A percentile compares a stretch with the other conserved stretches of the same genome.
Evolutionary conservation across 2,329 filamentous ascomycete genomes (phyloP).

Genomic region (Emergomyces orientalis): DNA sequence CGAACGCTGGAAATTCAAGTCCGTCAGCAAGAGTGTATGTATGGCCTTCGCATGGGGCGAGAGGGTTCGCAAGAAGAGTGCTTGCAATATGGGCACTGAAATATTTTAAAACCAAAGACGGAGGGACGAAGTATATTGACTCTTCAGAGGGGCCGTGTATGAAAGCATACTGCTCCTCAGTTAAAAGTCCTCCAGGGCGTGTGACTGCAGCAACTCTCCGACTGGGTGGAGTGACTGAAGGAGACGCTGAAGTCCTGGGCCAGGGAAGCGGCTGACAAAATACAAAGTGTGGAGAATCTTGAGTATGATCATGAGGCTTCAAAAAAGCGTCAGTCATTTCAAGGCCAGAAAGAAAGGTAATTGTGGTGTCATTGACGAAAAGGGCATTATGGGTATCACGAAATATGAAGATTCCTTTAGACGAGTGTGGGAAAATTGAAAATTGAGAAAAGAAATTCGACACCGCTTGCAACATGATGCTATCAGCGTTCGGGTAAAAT

Average conservation of each 20-base stretch:
- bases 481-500: neutral
- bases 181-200: conserved; percentile 6
- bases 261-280: neutral
- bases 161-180: conserved; percentile 9
- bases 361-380: conserved; percentile 3
- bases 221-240: neutral
- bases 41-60: conserved; percentile 12
- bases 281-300: neutral
- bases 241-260: neutral
- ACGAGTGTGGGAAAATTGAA: neutral
- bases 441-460: neutral
- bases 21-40: conserved; percentile 15
- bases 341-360: conserved; percentile 4
- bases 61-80: conserved; percentile 9
- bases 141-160: conserved; percentile 10
- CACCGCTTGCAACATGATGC: neutral
- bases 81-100: conserved; percentile 11
- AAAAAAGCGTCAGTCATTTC: neutral
- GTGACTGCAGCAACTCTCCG: neutral
- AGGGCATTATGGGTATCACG: neutral
- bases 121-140: conserved; percentile 11
- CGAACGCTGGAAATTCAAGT: conserved; percentile 23
- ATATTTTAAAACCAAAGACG: conserved; percentile 9
- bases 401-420: neutral
- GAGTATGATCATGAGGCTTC: neutral